Evolutionary conservation across 2,329 filamentous ascomycete genomes (phyloP).

Genomic region (Niveomyces coronatus): DNA sequence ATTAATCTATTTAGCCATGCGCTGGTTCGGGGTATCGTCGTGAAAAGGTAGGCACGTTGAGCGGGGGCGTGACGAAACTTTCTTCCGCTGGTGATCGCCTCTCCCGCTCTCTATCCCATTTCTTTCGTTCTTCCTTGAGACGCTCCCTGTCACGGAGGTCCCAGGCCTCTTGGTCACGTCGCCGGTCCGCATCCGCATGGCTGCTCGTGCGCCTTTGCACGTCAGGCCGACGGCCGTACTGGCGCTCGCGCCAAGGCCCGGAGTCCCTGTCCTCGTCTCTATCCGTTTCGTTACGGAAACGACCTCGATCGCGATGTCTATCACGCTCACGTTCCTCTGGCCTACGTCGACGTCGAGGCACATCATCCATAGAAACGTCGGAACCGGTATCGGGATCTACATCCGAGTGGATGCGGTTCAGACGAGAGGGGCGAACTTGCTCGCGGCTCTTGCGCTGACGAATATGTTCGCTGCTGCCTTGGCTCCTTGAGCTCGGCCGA

Average conservation of each 20-base stretch:
- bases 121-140: slow-evolving; percentile 24
- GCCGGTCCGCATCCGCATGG: slow-evolving; percentile 37
- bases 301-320: slow-evolving; percentile 22
- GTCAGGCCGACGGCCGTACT: slow-evolving; percentile 30
- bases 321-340: slow-evolving; percentile 31
- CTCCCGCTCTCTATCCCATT: slow-evolving; percentile 19
- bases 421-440: slow-evolving; percentile 28
- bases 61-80: slow-evolving; percentile 17
- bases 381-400: slow-evolving; percentile 26
- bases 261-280: slow-evolving; percentile 23
- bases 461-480: slow-evolving; percentile 19
- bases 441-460: slow-evolving; percentile 30
- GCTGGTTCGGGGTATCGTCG: slow-evolving; percentile 29
- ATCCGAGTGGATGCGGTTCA: slow-evolving; percentile 33
- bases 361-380: slow-evolving; percentile 23
- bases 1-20: slow-evolving; percentile 21
- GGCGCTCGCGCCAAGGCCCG: slow-evolving; percentile 21
- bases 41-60: slow-evolving; percentile 22
- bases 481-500: slow-evolving; percentile 25
- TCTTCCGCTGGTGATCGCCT: slow-evolving; percentile 24
- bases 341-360: slow-evolving; percentile 18
- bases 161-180: slow-evolving; percentile 24
- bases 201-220: slow-evolving; percentile 36
- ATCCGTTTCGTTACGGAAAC: slow-evolving; percentile 21
- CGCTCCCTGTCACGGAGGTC: slow-evolving; percentile 24